Conservation (phyloP, 805 yeast species). For the Tetrapisispora arboricola region DNA sequence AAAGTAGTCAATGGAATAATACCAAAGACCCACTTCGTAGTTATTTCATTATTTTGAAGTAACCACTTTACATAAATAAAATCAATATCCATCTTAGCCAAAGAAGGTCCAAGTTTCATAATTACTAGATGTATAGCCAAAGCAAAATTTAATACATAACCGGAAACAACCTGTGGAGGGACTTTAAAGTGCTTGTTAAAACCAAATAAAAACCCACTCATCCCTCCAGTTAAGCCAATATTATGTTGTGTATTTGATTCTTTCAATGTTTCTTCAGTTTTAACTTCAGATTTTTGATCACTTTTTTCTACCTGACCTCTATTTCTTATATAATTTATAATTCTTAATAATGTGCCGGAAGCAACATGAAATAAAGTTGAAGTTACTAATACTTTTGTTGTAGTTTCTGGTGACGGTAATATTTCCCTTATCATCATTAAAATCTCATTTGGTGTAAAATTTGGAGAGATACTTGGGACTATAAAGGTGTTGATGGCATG, state of each 20-base stretch:
- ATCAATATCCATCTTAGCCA: conserved; percentile 10
- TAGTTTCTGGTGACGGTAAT: conserved; percentile 11
- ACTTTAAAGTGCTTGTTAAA: conserved; percentile 10
- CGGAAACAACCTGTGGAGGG: conserved; percentile 18
- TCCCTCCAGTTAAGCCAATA: conserved; percentile 19
- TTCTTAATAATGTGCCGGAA: conserved; percentile 1
- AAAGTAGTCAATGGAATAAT: conserved; percentile 14
- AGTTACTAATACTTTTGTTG: conserved; percentile 9
- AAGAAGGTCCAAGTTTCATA: conserved; percentile 12
- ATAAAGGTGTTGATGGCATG: conserved; percentile 19
- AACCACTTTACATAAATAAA: conserved; percentile 19
- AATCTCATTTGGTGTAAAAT: conserved; percentile 17
- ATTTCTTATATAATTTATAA: not conserved
- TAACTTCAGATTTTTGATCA: not conserved
- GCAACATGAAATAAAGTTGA: not conserved
- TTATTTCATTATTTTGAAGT: conserved; percentile 12
- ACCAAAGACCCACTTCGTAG: conserved; percentile 16
- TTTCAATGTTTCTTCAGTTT: not conserved
- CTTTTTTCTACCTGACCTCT: not conserved
- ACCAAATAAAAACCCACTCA: conserved; percentile 20
- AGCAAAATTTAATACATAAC: conserved; percentile 14
- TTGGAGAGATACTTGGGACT: conserved; percentile 14
- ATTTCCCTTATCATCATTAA: conserved; percentile 20
- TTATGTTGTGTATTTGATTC: conserved; percentile 10
- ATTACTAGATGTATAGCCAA: conserved; percentile 14